A percentile compares a stretch with the other conserved stretches of the same genome.
phyloP scores from a whole-genome alignment of 148 eudicot species.

The Cornus kousa region DNA sequence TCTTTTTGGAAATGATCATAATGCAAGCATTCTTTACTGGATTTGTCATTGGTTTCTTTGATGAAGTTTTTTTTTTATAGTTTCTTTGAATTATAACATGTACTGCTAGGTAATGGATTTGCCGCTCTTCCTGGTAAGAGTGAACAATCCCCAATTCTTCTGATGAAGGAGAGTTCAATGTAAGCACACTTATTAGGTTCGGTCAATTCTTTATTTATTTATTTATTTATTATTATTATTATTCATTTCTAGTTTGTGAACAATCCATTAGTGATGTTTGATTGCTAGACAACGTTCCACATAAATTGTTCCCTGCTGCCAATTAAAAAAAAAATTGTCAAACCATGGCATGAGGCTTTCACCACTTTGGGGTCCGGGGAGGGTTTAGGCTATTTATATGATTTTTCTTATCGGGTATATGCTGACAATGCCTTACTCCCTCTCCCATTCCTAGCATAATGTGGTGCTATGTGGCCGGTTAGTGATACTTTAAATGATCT shows the following conservation, averaged over 20 bases:
- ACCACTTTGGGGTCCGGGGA: too few species aligned
- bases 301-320: background rate
- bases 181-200: slow-evolving; percentile 25
- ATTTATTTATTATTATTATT: too few species aligned
- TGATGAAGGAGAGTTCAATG: slow-evolving; percentile 58
- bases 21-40: background rate
- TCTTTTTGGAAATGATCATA: background rate
- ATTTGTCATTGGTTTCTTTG: background rate
- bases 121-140: slow-evolving; percentile 16
- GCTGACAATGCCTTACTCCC: background rate
- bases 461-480: background rate
- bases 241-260: slow-evolving; percentile 4
- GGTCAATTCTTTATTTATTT: background rate
- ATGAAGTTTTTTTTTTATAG: slow-evolving; percentile 4
- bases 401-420: background rate
- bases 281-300: background rate
- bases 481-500: background rate
- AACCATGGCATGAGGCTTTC: too few species aligned
- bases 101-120: slow-evolving; percentile 24
- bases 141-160: slow-evolving; percentile 49
- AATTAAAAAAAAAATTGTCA: too few species aligned
- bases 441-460: background rate
- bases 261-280: background rate
- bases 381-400: background rate
- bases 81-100: background rate